Base-by-base conservation (phyloP, 2,329 filamentous ascomycete genomes). In the Talaromyces sp. region DNA sequence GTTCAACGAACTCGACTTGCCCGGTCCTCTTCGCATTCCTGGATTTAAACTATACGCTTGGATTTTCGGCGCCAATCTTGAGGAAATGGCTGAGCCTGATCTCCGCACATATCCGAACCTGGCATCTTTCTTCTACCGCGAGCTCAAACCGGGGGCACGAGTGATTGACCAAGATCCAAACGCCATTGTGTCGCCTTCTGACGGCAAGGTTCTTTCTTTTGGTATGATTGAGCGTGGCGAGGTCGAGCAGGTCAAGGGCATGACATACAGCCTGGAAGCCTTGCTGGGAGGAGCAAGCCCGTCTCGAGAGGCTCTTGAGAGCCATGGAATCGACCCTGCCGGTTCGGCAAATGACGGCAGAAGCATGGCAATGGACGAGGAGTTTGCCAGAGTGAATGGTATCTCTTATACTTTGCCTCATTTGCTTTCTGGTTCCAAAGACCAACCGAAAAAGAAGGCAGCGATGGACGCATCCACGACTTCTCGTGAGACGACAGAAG, bases 161-260 rank as follows among this genome's bases (percentile, higher is more conserved):
- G 93, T 93, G 1, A 81, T 99, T 14, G 91, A 98, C 70, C 86
- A 90, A 1, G 86, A 93, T 66, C 84, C 85, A 1, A 88, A 90
- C 69, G 89, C 91, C 10, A 78, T 99, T 5, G 79, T 98, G 8
- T 95, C 91, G 0, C 96, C 95, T 0, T 86, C 95, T 5, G 95
- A 99, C 73, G 95, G 95, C 53, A 89, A 89, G 64, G 84, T 99
- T 52, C 84, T 99, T 27, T 93, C 98, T 69, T 97, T 92, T 68
- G 95, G 95, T 11, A 87, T 87, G 67, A 97, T 99, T 60, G 89
- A 96, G 69, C 87, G 93, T 69, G 93, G 93, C 54, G 91, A 97
- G 70, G 96, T 99, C 50, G 95, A 99, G 75, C 95, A 99, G 78
- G 93, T 99, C 65, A 99, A 99, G 78, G 95, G 95, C 62, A 95